These are phyloP conservation scores for Skeletonema costatum DNA, from an alignment of 108 stramenopile genomes.

Conservation along the genomic window DNA sequence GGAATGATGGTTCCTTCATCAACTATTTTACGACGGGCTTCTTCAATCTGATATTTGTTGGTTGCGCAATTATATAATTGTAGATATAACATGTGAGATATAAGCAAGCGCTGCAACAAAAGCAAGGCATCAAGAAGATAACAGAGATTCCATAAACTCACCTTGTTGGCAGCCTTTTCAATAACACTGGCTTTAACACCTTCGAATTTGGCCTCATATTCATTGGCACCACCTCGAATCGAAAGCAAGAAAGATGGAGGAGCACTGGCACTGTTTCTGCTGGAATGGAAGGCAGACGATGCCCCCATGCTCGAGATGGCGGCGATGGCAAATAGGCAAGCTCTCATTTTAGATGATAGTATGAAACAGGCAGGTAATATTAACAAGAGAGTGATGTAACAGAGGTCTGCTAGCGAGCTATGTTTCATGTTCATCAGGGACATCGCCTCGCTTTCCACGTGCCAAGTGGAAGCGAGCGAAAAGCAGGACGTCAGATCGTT, in stretches of 20 bases:
- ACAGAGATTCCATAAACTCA: conserved; percentile 4
- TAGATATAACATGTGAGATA: not conserved
- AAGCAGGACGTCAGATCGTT: no score
- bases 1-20: conserved; percentile 73
- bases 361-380: not conserved
- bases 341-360: conserved; percentile 14
- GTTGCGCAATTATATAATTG: not conserved
- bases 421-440: not conserved
- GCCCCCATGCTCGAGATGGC: conserved; percentile 3
- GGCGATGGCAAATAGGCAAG: conserved; percentile 20
- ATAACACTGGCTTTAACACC: conserved; percentile 31
- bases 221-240: conserved; percentile 43
- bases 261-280: not conserved
- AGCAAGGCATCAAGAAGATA: not conserved
- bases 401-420: not conserved
- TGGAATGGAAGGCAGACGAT: not conserved
- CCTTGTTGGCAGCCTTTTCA: conserved; percentile 47
- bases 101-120: not conserved
- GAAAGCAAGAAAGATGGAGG: conserved; percentile 35
- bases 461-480: not conserved
- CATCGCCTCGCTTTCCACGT: not conserved
- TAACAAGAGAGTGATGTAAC: not conserved
- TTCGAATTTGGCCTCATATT: conserved; percentile 40
- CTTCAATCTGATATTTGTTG: conserved; percentile 59
- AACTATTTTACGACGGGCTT: conserved; percentile 70